Base-by-base conservation (phyloP, 805 yeast genomes). In the Pichia rugopelliculosa region DNA sequence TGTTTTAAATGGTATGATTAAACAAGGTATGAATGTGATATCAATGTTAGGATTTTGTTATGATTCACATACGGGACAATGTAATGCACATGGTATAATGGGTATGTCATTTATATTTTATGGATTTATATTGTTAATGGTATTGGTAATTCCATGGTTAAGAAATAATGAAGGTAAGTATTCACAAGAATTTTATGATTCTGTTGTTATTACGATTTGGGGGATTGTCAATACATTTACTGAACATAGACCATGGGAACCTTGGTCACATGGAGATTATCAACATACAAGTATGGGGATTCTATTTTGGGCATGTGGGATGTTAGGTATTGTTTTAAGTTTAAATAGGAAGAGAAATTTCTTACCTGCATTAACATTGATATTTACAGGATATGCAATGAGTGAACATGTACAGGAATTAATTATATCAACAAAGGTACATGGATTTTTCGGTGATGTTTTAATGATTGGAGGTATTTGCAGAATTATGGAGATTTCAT, bases 201-300 rank as follows among this genome's bases (percentile, higher is more conserved):
- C 90, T 36, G 55, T 75, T 38, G 75, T 88, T 36, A 88, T 91
- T 80, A 82, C 87, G 46, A 64, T 74, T 11, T 91, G 96, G 96
- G 98, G 98, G 7, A 79, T 89, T 30, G 84, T 91, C 49, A 91
- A 91, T 64, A 89, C 97, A 0, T 91, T 91, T 66, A 91, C 98
- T 2, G 98, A 91, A 66, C 98, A 91, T 65, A 70, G 97, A 52
- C 67, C 66, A 13, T 91, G 97, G 97, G 93, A 89, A 61, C 79
- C 72, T 9, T 91, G 98, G 98, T 75, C 78, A 39, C 95, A 86
- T 71, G 93, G 96, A 10, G 97, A 89, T 64, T 87, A 84, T 63
- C 96, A 90, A 68, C 97, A 90, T 65, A 90, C 98, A 0, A 79
- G 93, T 20, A 88, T 91, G 96, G 98, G 98, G 1, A 85, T 91